Percentiles rank a stretch among this genome's conserved stretches.
phyloP scores from a whole-genome alignment of 2,329 filamentous ascomycete species.

The Alternaria sp. region DNA sequence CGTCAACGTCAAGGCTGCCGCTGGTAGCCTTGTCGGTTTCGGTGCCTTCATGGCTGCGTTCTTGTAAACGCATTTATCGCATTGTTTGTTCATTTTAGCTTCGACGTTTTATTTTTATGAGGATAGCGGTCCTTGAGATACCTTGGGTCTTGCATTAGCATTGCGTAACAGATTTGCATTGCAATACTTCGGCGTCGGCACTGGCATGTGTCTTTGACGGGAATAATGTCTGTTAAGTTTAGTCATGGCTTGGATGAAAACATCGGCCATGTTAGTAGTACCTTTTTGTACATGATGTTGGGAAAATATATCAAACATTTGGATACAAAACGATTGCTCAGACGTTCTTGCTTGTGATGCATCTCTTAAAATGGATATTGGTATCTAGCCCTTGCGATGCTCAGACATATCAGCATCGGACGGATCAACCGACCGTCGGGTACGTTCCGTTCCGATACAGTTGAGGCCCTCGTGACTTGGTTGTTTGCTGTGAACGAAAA shows the following conservation, averaged over 20 bases:
- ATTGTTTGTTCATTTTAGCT: neutral
- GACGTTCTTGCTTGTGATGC: neutral
- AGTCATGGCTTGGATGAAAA: slow-evolving; percentile 12
- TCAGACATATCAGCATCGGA: neutral
- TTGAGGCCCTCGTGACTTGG: neutral
- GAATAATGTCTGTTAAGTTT: slow-evolving; percentile 19
- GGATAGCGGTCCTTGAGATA: slow-evolving; percentile 43
- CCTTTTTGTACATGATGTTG: slow-evolving; percentile 17
- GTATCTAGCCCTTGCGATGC: neutral
- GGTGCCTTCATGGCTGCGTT: slow-evolving; percentile 49
- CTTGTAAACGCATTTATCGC: slow-evolving; percentile 39
- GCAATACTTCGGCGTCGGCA: slow-evolving; percentile 24
- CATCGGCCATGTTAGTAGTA: slow-evolving; percentile 7
- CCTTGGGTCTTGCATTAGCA: slow-evolving; percentile 38
- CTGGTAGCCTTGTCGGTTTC: slow-evolving; percentile 44
- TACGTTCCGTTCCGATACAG: neutral
- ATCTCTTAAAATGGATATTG: too few relatives aligned
- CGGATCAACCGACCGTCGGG: neutral
- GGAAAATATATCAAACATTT: slow-evolving; percentile 18
- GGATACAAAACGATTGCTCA: slow-evolving; percentile 6
- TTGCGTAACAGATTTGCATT: slow-evolving; percentile 21
- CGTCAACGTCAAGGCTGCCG: slow-evolving; percentile 33
- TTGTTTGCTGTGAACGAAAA: neutral
- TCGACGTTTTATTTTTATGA: slow-evolving; percentile 7
- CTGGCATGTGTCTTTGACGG: slow-evolving; percentile 29